Conservation (phyloP, 768 basidiomycete genomes). For the Dioszegia aurantiaca region DNA sequence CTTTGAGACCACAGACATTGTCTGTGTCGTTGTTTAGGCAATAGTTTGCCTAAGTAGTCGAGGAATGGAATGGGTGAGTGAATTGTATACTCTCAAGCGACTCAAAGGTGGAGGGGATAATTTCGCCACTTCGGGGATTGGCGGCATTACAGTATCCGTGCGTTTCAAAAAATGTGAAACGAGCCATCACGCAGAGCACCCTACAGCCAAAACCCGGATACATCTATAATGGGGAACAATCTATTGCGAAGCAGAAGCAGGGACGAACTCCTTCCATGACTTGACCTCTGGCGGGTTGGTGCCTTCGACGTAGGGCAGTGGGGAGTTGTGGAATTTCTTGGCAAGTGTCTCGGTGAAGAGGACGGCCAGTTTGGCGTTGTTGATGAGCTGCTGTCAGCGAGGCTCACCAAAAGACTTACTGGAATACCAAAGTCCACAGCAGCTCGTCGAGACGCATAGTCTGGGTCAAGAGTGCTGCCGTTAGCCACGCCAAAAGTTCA, state of each 20-base stretch:
- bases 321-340: constrained; percentile 39
- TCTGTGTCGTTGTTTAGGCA: constrained; percentile 6
- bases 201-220: too few species aligned
- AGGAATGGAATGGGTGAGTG: too few species aligned
- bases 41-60: background rate
- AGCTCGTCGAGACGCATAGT: constrained; percentile 93
- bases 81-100: background rate
- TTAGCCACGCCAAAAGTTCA: background rate
- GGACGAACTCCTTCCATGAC: constrained; percentile 75
- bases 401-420: constrained; percentile 26
- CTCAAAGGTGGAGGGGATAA: background rate
- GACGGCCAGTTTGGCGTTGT: constrained; percentile 81
- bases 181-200: too few species aligned
- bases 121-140: constrained; percentile 4
- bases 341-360: constrained; percentile 82
- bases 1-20: constrained; percentile 46
- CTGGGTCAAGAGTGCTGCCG: constrained; percentile 70
- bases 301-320: constrained; percentile 72
- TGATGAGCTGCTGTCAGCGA: constrained; percentile 61
- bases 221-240: too few species aligned
- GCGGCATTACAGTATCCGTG: constrained; percentile 7
- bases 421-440: constrained; percentile 89
- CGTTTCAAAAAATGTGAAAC: too few species aligned
- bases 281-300: constrained; percentile 81
- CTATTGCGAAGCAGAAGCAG: constrained; percentile 18